Evolutionary conservation across 345 rosid species (phyloP), one percentile per base, ranked within the genome.

Genomic region (Acer yangbiense): DNA sequence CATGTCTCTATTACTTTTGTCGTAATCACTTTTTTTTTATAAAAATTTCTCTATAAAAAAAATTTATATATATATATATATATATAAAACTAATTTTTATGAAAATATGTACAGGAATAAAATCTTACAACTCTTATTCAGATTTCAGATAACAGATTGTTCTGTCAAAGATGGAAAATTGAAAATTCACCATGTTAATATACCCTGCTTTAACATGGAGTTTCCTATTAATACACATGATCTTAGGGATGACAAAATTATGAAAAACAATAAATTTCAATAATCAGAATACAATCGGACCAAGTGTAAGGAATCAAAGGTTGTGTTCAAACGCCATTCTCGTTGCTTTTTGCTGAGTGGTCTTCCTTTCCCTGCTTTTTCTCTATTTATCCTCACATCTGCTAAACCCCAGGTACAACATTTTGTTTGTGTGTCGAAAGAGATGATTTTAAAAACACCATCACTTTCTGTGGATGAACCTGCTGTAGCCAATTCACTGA

Each of bases 311-410:
- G 91, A 89, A 63, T 84, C 84, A 32, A 95, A 95, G 62, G 87
- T 71, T 6, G 96, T 95, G 72, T 67, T 80, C 63, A 93, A 84
- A 4, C 93, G 88, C 98, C 96, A 93, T 32, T 92, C 94, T 65
- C 88, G 85, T 85, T 89, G 99, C 88, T 89, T 95, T 90, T 90
- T 93, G 87, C 71, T 88, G 58, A 95, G 90, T 55, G 96, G 97
- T 78, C 99, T 93, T 48, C 99, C 99, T 85, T 95, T 93, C 65
- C 98, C 97, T 1, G 89, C 89, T 77, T 90, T 95, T 84, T 93
- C 99, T 77, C 98, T 88, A 75, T 95, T 95, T 18, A 85, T 72
- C 85, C 89, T 84, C 71, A 92, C 96, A 83, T 95, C 82, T 6
- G 99, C 98, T 25, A 92, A 13, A 11, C 99, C 98, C 96, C 98